phyloP scores from a whole-genome alignment of 2,329 filamentous ascomycete genomes.

The Orbilia ellipsospora region DNA sequence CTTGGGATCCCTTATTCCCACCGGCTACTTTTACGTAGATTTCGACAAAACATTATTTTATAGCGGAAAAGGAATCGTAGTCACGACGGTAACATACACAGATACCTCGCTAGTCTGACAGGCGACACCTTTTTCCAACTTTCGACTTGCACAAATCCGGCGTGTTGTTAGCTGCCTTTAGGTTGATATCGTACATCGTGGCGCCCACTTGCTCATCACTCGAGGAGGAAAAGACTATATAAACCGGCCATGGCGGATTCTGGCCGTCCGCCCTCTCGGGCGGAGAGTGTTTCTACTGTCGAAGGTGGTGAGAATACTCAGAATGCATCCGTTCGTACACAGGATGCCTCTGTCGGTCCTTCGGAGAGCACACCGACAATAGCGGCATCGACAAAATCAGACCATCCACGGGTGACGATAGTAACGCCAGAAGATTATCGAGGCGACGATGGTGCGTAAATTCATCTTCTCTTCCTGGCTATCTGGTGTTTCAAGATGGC shows the following conservation, averaged over 20 bases:
- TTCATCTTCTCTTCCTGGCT: background rate
- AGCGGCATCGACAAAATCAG: constrained; percentile 29
- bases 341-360: constrained; percentile 3
- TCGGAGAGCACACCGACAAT: constrained; percentile 41
- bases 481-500: background rate
- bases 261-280: constrained; percentile 36
- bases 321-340: background rate
- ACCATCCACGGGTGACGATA: constrained; percentile 45
- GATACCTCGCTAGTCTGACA: constrained; percentile 41
- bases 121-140: background rate
- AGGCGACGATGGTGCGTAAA: constrained; percentile 46
- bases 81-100: constrained; percentile 46
- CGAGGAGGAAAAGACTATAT: background rate
- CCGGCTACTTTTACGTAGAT: constrained; percentile 29
- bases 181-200: constrained; percentile 4
- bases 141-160: constrained; percentile 22
- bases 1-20: constrained; percentile 6
- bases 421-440: constrained; percentile 45
- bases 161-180: background rate
- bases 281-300: constrained; percentile 30
- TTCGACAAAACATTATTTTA: background rate
- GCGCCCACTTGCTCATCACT: constrained; percentile 6
- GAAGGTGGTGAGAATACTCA: constrained; percentile 2
- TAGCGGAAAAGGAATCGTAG: background rate
- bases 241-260: constrained; percentile 40